phyloP scores from a whole-genome alignment of 75 land plant genomes.

The Sequoiadendron giganteum region DNA sequence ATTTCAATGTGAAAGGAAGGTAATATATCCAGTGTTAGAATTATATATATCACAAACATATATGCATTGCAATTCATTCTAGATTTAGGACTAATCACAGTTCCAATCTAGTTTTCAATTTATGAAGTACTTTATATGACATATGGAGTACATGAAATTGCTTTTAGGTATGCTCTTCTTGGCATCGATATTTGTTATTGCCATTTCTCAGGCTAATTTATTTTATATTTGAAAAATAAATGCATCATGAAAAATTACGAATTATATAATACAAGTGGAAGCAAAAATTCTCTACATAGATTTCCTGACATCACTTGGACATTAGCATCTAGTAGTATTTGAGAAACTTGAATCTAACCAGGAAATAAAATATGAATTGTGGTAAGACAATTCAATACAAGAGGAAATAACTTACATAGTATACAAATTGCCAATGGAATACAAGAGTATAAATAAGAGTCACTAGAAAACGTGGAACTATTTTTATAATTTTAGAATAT shows the following conservation, averaged over 20 bases:
- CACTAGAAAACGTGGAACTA: too few species aligned
- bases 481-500: too few species aligned
- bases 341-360: too few species aligned
- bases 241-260: not conserved
- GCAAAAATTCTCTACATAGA: not conserved
- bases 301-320: not conserved
- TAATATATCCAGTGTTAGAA: too few species aligned
- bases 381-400: too few species aligned
- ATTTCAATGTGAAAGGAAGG: constrained; percentile 45
- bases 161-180: not conserved
- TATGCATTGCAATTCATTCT: not conserved
- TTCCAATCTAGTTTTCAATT: not conserved
- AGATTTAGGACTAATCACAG: not conserved
- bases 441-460: too few species aligned
- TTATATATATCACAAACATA: not conserved
- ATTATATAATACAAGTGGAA: not conserved
- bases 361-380: too few species aligned
- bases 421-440: too few species aligned
- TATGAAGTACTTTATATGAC: not conserved
- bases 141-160: not conserved
- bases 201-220: too few species aligned
- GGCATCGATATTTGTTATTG: too few species aligned
- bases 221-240: not conserved
- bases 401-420: too few species aligned
- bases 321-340: too few species aligned